Evolutionary conservation across 2,329 filamentous ascomycete species (phyloP).

Genomic region (Tothia fuscella): DNA sequence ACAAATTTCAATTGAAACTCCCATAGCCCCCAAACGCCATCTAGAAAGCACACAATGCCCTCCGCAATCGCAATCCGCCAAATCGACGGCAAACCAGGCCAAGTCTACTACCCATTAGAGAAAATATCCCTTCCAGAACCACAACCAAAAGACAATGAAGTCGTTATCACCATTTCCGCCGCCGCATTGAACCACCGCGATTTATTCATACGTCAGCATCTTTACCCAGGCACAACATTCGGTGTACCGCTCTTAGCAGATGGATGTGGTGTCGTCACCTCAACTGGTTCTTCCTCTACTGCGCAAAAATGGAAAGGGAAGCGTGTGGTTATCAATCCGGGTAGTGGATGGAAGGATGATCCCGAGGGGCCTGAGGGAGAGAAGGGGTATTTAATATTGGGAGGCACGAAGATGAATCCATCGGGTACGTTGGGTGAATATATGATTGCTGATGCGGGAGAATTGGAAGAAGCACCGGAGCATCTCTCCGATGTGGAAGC

Average conservation of each 20-base stretch:
- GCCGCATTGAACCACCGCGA: conserved; percentile 90
- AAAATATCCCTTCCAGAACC: conserved; percentile 52
- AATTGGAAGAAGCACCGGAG: conserved; percentile 63
- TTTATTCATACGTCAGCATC: conserved; percentile 82
- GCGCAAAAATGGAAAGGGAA: conserved; percentile 48
- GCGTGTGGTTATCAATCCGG: conserved; percentile 67
- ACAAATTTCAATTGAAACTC: too few relatives aligned
- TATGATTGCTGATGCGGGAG: conserved; percentile 53
- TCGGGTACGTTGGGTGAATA: conserved; percentile 66
- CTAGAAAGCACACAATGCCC: too few relatives aligned
- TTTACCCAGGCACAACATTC: conserved; percentile 80
- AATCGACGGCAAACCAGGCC: conserved; percentile 69
- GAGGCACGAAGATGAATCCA: conserved; percentile 52
- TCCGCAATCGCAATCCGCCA: conserved; percentile 51
- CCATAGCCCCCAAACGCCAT: too few relatives aligned
- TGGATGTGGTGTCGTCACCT: conserved; percentile 62
- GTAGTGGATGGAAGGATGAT: conserved; percentile 61
- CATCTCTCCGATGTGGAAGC: conserved; percentile 65
- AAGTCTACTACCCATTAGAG: conserved; percentile 66
- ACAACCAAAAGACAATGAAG: conserved; percentile 50
- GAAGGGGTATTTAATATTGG: conserved; percentile 49
- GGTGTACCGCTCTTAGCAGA: conserved; percentile 69
- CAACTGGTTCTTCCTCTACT: conserved; percentile 39
- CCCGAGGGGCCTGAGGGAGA: conserved; percentile 61
- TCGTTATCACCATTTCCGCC: conserved; percentile 65